phyloP scores from a whole-genome alignment of 1,139 yeast species.

The Komagataea norvegica region DNA sequence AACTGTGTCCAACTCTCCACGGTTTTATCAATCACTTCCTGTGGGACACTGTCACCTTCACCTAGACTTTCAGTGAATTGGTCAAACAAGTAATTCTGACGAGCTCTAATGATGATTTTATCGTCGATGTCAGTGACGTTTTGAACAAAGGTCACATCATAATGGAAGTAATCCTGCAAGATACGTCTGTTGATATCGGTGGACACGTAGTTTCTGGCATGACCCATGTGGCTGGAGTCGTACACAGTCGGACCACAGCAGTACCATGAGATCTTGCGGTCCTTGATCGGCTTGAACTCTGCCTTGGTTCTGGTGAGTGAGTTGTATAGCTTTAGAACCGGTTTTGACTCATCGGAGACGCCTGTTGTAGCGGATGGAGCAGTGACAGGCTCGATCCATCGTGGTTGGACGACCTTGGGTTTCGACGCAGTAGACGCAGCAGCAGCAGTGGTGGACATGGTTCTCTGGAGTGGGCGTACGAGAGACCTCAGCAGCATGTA shows the following conservation, averaged over 20 bases:
- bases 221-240: constrained; percentile 98
- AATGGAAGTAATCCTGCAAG: constrained; percentile 85
- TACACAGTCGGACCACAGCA: constrained; percentile 99
- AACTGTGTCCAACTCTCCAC: constrained; percentile 45
- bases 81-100: constrained; percentile 80
- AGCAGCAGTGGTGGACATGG: constrained; percentile 16
- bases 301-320: constrained; percentile 79
- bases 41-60: constrained; percentile 30
- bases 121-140: constrained; percentile 98
- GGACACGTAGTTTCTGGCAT: constrained; percentile 93
- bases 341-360: constrained; percentile 22
- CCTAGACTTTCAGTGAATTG: constrained; percentile 37
- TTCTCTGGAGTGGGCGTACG: constrained; percentile 8
- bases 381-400: constrained; percentile 37
- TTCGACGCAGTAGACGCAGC: constrained; percentile 14
- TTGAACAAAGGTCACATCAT: constrained; percentile 81
- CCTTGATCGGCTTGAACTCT: constrained; percentile 59
- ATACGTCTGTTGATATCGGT: constrained; percentile 90
- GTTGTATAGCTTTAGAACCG: constrained; percentile 56
- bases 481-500: constrained; percentile 4
- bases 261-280: constrained; percentile 81
- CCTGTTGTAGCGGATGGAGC: constrained; percentile 9
- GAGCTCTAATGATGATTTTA: constrained; percentile 89
- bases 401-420: constrained; percentile 37
- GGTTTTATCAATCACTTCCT: constrained; percentile 38